A percentile compares a stretch with the other conserved stretches of the same genome.
Evolutionary conservation across 805 yeast species (phyloP).

Genomic region (Teunomyces cretensis): DNA sequence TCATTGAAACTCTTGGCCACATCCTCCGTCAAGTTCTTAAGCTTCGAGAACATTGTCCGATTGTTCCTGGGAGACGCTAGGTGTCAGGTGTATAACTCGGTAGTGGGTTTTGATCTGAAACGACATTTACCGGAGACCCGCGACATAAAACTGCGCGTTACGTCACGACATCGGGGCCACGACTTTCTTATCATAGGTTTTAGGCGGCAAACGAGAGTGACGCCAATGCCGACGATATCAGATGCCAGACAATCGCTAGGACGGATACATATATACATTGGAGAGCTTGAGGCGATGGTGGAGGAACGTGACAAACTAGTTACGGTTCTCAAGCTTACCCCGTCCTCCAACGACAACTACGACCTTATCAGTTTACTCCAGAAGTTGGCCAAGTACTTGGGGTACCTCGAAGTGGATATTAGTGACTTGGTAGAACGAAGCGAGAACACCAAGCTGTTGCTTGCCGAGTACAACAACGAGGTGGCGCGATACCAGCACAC

Average conservation of each 20-base stretch:
- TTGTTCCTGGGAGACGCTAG: neutral
- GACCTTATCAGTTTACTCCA: constrained; percentile 32
- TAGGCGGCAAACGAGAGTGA: neutral
- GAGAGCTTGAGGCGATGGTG: constrained; percentile 25
- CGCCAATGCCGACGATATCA: constrained; percentile 13
- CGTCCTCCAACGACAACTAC: constrained; percentile 39
- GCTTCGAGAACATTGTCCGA: constrained; percentile 37
- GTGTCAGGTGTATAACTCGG: neutral
- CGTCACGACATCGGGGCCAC: constrained; percentile 3
- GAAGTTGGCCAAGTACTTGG: constrained; percentile 25
- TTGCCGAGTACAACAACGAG: constrained; percentile 9
- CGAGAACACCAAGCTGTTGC: neutral
- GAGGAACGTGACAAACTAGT: constrained; percentile 36
- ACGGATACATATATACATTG: constrained; percentile 20
- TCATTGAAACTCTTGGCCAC: constrained; percentile 45
- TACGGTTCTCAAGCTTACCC: constrained; percentile 30
- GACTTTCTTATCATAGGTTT: neutral
- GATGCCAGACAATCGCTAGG: constrained; percentile 20
- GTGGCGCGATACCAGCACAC: constrained; percentile 18
- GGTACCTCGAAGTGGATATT: constrained; percentile 30
- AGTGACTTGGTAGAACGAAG: constrained; percentile 6
- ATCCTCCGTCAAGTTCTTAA: constrained; percentile 44
- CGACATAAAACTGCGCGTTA: neutral
- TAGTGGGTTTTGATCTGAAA: neutral
- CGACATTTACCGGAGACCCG: neutral